Evolutionary conservation across 371 early-diverging fungal species (phyloP).

Genomic region (Thermomucor indicae-seudaticae): DNA sequence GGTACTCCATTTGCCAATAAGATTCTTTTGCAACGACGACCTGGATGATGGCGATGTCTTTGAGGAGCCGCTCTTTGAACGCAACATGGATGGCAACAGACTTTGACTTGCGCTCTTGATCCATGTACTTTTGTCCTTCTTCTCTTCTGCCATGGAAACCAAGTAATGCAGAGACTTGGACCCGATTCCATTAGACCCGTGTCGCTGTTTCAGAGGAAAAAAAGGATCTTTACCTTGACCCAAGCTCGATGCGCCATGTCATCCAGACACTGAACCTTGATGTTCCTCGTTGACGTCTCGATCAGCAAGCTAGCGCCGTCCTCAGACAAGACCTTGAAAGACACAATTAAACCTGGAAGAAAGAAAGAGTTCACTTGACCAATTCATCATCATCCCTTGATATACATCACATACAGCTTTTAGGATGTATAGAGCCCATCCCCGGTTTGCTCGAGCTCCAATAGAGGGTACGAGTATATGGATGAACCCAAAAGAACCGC

Average conservation of each 20-base stretch:
- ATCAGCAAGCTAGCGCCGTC: constrained; percentile 7
- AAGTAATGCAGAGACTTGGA: background rate
- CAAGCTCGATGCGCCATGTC: constrained; percentile 11
- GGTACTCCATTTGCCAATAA: too few species aligned
- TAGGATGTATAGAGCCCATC: constrained; percentile 29
- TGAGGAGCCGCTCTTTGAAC: too few species aligned
- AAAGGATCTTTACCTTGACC: constrained; percentile 10
- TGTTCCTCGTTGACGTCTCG: constrained; percentile 6
- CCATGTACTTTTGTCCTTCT: background rate
- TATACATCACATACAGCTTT: too few species aligned
- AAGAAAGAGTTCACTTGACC: too few species aligned
- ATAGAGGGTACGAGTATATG: constrained; percentile 73
- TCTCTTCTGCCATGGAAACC: background rate
- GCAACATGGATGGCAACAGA: too few species aligned
- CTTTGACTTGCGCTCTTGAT: too few species aligned
- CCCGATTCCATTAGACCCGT: too few species aligned
- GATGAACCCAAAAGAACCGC: constrained; percentile 81
- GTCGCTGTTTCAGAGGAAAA: too few species aligned
- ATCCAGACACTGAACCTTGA: constrained; percentile 17
- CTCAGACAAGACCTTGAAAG: constrained; percentile 14
- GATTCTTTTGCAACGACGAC: too few species aligned
- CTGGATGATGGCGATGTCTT: too few species aligned
- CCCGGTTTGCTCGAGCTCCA: constrained; percentile 72
- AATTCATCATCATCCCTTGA: too few species aligned
- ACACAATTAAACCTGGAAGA: constrained; percentile 29